Base-by-base conservation (phyloP, 139 green algal species). In the Coccomyxa sp. region DNA sequence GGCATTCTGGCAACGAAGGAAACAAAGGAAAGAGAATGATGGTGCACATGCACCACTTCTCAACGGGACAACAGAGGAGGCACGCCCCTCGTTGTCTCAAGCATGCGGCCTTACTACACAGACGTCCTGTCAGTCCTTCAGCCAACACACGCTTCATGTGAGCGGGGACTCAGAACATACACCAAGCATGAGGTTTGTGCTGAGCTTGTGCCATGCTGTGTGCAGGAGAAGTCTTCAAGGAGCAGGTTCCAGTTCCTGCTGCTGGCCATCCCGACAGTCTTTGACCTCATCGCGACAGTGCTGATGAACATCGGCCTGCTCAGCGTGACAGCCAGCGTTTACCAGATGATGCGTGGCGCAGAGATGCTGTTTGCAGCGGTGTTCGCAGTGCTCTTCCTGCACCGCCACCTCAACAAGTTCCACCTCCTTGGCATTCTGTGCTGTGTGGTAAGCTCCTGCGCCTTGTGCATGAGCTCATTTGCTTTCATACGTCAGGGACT, bases 371-470 rank as follows among this genome's bases (percentile, higher is more conserved):
- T 93, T 74, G 88, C 88, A 14, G 89, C 89, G 4, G 74, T 93
- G 7, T 93, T 93, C 69, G 72, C 84, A 27, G 82, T 93, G 40
- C 36, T 82, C 14, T 93, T 93, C 75, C 79, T 93, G 50, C 58
- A 86, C 12, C 81, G 88, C 39, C 81, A 55, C 12, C 80, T 93
- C 12, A 93, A 93, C 81, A 84, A 80, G 39, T 82, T 81, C n/a
- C 94, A 98, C 81, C 83, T 86, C 39, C 12, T 79, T 34, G 93
- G 93, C 77, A 96, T 98, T 70, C 37, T 76, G 1, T 95, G 86
- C 87, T 96, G 92, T 80, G 84, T 94, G 75, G 84, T 92, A 55
- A 36, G 82, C 39, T 27, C 38, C 44, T 16, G 44, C 44, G 44
- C 44, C 12, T 58, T 12, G 14, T 58, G 44, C 14, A 16, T 12